phyloP scores from a whole-genome alignment of 495 filamentous ascomycete genomes.

The Aspergillus heteromorphus region DNA sequence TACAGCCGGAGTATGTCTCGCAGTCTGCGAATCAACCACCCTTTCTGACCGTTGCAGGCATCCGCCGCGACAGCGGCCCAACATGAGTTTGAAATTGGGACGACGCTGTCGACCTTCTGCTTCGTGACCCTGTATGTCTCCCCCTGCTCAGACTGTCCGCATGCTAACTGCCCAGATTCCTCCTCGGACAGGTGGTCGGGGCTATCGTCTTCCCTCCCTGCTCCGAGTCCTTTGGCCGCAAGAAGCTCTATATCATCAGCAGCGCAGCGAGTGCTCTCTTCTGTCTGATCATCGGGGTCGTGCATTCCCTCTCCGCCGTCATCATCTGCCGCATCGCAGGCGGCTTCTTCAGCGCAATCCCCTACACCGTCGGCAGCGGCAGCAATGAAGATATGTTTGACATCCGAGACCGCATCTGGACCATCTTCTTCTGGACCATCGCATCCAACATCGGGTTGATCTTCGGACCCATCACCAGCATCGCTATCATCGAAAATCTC shows the following conservation, averaged over 20 bases:
- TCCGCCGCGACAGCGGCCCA: neutral
- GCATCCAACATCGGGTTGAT: conserved; percentile 35
- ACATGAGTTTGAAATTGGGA: conserved; percentile 19
- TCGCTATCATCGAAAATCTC: conserved; percentile 26
- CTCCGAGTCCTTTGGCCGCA: conserved; percentile 46
- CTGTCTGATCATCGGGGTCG: conserved; percentile 35
- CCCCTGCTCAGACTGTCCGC: neutral
- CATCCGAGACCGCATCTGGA: conserved; percentile 35
- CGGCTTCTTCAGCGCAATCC: conserved; percentile 43
- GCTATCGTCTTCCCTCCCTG: conserved; percentile 45
- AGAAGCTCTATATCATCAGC: conserved; percentile 41
- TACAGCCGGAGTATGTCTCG: conserved; percentile 29
- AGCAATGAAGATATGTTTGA: conserved; percentile 49
- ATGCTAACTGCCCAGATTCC: conserved; percentile 32
- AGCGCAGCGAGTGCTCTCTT: conserved; percentile 32
- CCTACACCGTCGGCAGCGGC: conserved; percentile 41
- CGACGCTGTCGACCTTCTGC: conserved; percentile 45
- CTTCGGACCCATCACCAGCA: conserved; percentile 37
- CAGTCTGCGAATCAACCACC: neutral
- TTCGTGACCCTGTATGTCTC: conserved; percentile 28
- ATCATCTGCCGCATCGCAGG: conserved; percentile 37
- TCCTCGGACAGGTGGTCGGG: conserved; percentile 43
- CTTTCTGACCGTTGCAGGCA: neutral
- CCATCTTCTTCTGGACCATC: conserved; percentile 39
- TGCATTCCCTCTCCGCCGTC: conserved; percentile 25